These are phyloP conservation scores for Hydrangea macrophylla DNA, from an alignment of 148 eudicot genomes.

Conservation along the genomic window DNA sequence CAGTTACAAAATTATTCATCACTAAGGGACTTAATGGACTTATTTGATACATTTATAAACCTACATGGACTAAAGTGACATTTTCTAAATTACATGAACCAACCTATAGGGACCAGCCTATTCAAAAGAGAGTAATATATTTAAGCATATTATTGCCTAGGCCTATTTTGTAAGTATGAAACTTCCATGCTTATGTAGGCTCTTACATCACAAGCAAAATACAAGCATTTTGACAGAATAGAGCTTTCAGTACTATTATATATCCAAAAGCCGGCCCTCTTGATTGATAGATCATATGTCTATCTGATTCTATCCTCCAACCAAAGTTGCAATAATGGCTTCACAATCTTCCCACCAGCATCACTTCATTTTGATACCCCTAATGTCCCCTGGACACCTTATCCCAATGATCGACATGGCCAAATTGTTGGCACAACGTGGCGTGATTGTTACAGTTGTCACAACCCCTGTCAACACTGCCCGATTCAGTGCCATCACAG, in stretches of 20 bases:
- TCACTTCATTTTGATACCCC: conserved; percentile 42
- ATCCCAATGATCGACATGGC: conserved; percentile 52
- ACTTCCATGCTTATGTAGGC: conserved; percentile 1
- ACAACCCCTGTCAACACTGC: conserved; percentile 39
- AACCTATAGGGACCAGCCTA: too few species aligned
- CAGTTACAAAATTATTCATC: too few species aligned
- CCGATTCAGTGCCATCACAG: conserved; percentile 19
- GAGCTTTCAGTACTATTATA: too few species aligned
- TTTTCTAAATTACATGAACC: too few species aligned
- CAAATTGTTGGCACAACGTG: conserved; percentile 31
- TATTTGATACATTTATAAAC: too few species aligned
- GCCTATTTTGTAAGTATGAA: too few species aligned
- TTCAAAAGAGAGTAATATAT: too few species aligned
- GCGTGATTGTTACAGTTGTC: conserved; percentile 28
- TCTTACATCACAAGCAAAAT: not conserved
- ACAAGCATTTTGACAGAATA: not conserved
- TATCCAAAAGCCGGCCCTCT: not conserved
- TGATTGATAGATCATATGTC: not conserved
- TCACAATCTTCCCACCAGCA: not conserved
- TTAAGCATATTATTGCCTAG: too few species aligned
- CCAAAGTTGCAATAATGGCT: conserved; percentile 15
- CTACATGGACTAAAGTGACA: too few species aligned
- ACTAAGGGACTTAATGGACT: too few species aligned
- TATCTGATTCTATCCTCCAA: too few species aligned
- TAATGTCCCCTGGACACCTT: conserved; percentile 50